Evolutionary conservation across 2,329 filamentous ascomycete species (phyloP).

Genomic region (Juglanconis sp.): DNA sequence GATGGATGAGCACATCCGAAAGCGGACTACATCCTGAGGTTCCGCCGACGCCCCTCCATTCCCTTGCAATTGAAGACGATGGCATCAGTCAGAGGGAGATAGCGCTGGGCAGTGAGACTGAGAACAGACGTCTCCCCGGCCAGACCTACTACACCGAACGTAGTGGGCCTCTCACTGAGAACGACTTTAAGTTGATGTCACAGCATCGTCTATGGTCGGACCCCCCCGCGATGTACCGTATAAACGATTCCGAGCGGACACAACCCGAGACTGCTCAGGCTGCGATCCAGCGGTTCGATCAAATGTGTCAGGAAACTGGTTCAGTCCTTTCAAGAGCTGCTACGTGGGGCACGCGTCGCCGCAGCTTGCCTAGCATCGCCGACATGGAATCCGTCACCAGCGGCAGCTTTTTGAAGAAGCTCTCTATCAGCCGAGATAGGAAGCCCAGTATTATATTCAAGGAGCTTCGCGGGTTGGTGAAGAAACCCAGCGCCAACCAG

Average conservation of each 20-base stretch:
- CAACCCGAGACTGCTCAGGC: slow-evolving; percentile 52
- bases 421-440: slow-evolving; percentile 51
- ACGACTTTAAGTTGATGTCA: slow-evolving; percentile 50
- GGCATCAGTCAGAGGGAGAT: slow-evolving; percentile 41
- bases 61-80: slow-evolving; percentile 28
- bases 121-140: slow-evolving; percentile 47
- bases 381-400: slow-evolving; percentile 59
- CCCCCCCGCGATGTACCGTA: slow-evolving; percentile 44
- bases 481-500: slow-evolving; percentile 44
- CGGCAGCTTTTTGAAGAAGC: slow-evolving; percentile 61
- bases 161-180: slow-evolving; percentile 39
- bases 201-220: slow-evolving; percentile 48
- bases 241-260: slow-evolving; percentile 33
- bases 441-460: slow-evolving; percentile 55
- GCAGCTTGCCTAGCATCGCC: slow-evolving; percentile 57
- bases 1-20: slow-evolving; percentile 43
- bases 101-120: slow-evolving; percentile 43
- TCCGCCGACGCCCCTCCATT: slow-evolving; percentile 14
- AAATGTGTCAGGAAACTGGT: slow-evolving; percentile 51
- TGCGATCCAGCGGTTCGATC: slow-evolving; percentile 52
- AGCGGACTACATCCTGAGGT: slow-evolving; percentile 22
- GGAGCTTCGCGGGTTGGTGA: slow-evolving; percentile 47
- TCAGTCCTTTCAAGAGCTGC: slow-evolving; percentile 62
- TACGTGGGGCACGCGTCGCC: slow-evolving; percentile 67
- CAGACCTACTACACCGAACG: slow-evolving; percentile 46